Evolutionary conservation across 176 grass and related monocot species (phyloP).

Genomic region (Oryza glaberrima): DNA sequence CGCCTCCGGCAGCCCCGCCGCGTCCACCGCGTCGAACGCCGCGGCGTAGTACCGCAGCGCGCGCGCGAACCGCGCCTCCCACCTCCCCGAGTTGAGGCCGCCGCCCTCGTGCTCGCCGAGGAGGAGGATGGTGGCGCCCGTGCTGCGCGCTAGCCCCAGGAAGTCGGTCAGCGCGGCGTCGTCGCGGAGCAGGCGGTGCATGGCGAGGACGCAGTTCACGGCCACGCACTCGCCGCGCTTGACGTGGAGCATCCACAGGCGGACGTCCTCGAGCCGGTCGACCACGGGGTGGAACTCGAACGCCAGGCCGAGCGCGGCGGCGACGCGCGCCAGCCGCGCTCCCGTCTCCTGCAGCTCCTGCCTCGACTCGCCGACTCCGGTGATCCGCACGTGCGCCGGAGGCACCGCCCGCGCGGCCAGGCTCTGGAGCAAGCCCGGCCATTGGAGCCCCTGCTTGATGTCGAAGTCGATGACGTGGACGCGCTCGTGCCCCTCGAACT

Average conservation of each 20-base stretch:
- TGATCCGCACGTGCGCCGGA: slow-evolving; percentile 77
- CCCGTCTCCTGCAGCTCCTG: slow-evolving; percentile 84
- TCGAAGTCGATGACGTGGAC: slow-evolving; percentile 97
- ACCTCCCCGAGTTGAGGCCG: slow-evolving; percentile 50
- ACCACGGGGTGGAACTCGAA: slow-evolving; percentile 96
- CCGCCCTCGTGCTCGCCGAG: slow-evolving; percentile 75
- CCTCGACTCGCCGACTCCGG: slow-evolving; percentile 81
- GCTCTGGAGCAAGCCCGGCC: slow-evolving; percentile 89
- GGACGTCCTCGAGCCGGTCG: slow-evolving; percentile 89
- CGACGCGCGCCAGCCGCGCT: slow-evolving; percentile 58
- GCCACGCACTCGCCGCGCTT: slow-evolving; percentile 92
- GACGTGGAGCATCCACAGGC: slow-evolving; percentile 99
- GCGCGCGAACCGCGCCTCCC: slow-evolving; percentile 70
- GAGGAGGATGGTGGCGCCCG: slow-evolving; percentile 66
- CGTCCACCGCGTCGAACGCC: slow-evolving; percentile 72
- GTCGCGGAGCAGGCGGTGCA: slow-evolving; percentile 75
- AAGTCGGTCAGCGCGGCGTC: slow-evolving; percentile 64
- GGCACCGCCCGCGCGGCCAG: slow-evolving; percentile 58
- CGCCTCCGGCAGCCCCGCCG: slow-evolving; percentile 26
- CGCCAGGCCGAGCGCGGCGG: slow-evolving; percentile 55
- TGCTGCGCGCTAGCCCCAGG: slow-evolving; percentile 67
- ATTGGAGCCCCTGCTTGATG: slow-evolving; percentile 97
- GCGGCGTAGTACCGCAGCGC: slow-evolving; percentile 75
- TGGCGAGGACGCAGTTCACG: slow-evolving; percentile 70
- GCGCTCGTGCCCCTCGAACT: slow-evolving; percentile 92